These are phyloP conservation scores for Thalassiosira hispida DNA, from an alignment of 352 stramenopile genomes.

Conservation along the genomic window DNA sequence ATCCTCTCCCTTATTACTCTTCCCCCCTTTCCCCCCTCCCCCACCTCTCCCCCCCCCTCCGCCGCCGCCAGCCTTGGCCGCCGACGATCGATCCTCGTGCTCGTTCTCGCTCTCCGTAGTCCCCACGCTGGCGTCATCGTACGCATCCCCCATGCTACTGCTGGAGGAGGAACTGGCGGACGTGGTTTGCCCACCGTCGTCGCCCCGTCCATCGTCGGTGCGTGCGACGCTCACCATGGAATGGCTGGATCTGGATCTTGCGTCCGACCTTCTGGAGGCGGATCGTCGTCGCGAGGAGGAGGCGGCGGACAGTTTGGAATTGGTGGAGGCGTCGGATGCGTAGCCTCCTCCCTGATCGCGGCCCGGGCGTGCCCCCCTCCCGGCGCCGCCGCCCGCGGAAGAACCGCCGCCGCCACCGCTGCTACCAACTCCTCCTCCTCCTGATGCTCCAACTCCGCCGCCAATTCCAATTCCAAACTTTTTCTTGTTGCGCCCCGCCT, in stretches of 20 bases:
- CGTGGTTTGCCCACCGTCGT: constrained; percentile 3
- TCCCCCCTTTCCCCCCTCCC: background rate
- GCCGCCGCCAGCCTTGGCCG: background rate
- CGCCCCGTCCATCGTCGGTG: constrained; percentile 8
- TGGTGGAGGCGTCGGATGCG: constrained; percentile 8
- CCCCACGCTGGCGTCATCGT: constrained; percentile 37
- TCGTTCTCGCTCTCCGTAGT: constrained; percentile 41
- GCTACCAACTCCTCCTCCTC: background rate
- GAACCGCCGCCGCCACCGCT: background rate
- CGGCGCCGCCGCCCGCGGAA: background rate
- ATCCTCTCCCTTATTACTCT: background rate
- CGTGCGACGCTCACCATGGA: background rate
- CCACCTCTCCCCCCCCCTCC: background rate
- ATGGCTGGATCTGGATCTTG: too few species aligned
- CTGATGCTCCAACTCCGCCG: background rate
- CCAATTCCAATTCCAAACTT: background rate
- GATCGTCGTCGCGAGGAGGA: too few species aligned
- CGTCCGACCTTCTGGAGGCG: too few species aligned
- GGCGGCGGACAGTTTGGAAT: constrained; percentile 1
- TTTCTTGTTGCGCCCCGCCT: constrained; percentile 1
- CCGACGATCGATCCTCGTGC: background rate
- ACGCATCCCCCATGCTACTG: constrained; percentile 39
- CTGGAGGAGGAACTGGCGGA: constrained; percentile 22
- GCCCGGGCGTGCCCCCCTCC: too few species aligned
- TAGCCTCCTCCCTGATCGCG: background rate